A percentile compares a stretch with the other conserved stretches of the same genome.
Evolutionary conservation across 176 grass and related monocot genomes (phyloP).

Genomic region (Chloris gayana): DNA sequence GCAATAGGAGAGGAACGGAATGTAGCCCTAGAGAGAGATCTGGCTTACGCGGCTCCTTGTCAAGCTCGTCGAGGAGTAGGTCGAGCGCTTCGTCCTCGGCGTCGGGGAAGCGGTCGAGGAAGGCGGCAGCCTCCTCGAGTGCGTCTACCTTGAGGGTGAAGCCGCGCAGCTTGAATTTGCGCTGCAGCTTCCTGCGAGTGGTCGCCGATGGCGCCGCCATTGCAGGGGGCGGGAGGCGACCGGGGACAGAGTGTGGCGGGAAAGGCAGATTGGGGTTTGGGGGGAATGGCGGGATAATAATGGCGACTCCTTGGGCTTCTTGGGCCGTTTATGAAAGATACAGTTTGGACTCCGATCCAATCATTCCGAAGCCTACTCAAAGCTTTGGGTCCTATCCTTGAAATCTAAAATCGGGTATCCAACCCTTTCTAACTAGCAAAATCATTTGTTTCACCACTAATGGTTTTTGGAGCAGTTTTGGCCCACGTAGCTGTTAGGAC

Average conservation of each 20-base stretch:
- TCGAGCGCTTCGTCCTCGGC: slow-evolving; percentile 88
- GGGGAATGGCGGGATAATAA: slow-evolving; percentile 37
- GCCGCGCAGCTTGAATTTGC: slow-evolving; percentile 76
- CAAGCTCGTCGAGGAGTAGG: slow-evolving; percentile 78
- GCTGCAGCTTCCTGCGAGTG: slow-evolving; percentile 74
- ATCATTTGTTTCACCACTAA: too few species aligned
- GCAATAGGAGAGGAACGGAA: not conserved
- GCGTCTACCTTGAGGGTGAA: slow-evolving; percentile 91
- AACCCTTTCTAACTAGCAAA: too few species aligned
- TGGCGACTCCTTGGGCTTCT: not conserved
- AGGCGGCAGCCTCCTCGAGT: slow-evolving; percentile 72
- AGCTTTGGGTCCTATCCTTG: too few species aligned
- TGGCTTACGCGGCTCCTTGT: slow-evolving; percentile 65
- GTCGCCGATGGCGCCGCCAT: slow-evolving; percentile 56
- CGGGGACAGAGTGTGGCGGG: slow-evolving; percentile 42
- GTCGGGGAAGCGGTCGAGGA: slow-evolving; percentile 70
- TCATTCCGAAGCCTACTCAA: too few species aligned
- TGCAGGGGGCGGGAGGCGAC: not conserved
- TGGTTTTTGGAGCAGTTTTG: too few species aligned
- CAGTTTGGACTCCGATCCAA: too few species aligned
- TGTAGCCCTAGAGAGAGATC: not conserved
- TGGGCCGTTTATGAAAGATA: too few species aligned
- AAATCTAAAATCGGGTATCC: too few species aligned
- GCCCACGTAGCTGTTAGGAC: too few species aligned
- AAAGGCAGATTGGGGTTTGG: slow-evolving; percentile 12